A percentile compares a stretch with the other conserved stretches of the same genome.
phyloP scores from a whole-genome alignment of 1,139 yeast genomes.

The Sugiyamaella novakii region DNA sequence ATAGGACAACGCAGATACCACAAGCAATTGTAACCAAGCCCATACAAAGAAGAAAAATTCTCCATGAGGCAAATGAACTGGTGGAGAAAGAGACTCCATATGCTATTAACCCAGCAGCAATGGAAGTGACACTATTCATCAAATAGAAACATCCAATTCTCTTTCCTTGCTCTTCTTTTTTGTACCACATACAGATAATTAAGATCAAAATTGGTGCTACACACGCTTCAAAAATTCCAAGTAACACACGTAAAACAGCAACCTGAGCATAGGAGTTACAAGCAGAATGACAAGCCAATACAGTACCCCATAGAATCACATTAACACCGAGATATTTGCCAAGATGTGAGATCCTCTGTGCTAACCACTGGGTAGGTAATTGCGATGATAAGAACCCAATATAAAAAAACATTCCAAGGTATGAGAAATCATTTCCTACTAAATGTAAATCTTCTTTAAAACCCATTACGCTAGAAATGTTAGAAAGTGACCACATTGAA shows the following conservation, averaged over 20 bases:
- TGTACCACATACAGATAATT: conserved; percentile 35
- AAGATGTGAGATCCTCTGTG: conserved; percentile 54
- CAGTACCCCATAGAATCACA: conserved; percentile 52
- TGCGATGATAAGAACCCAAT: conserved; percentile 56
- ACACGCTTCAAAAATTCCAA: conserved; percentile 55
- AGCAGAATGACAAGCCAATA: conserved; percentile 50
- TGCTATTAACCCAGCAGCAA: conserved; percentile 41
- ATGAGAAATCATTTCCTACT: conserved; percentile 48
- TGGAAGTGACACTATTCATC: conserved; percentile 38
- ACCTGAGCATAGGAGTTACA: conserved; percentile 49
- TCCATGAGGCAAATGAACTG: conserved; percentile 23
- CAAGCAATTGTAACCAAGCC: conserved; percentile 16
- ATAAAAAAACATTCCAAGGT: conserved; percentile 64
- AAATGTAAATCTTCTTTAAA: conserved; percentile 46
- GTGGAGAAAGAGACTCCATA: conserved; percentile 44
- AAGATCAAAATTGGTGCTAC: conserved; percentile 32
- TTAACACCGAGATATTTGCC: conserved; percentile 51
- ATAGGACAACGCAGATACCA: conserved; percentile 6
- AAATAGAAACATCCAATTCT: conserved; percentile 27
- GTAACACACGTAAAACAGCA: conserved; percentile 49
- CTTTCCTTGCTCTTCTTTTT: conserved; percentile 32
- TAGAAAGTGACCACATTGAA: too few species aligned
- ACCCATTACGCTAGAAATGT: conserved; percentile 63
- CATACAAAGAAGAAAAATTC: conserved; percentile 10
- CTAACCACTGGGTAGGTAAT: conserved; percentile 54